These are phyloP conservation scores for Malassezia psittaci DNA, from an alignment of 1,284 basidiomycete genomes.

Conservation along the genomic window DNA sequence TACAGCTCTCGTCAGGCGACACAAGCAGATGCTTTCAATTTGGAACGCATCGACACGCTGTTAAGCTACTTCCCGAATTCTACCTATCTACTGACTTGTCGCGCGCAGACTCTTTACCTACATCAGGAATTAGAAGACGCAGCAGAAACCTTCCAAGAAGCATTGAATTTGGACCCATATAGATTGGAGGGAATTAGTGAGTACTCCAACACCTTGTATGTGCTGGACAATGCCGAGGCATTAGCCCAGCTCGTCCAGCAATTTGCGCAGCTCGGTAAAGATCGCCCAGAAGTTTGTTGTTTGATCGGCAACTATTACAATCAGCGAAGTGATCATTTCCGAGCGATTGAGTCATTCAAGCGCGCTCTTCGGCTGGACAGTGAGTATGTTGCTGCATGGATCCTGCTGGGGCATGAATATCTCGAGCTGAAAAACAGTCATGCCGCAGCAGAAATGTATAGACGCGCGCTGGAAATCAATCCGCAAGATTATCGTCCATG, in stretches of 20 bases:
- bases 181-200: conserved; percentile 91
- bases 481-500: conserved; percentile 83
- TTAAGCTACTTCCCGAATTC: conserved; percentile 71
- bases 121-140: conserved; percentile 22
- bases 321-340: conserved; percentile 79
- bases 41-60: conserved; percentile 50
- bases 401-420: conserved; percentile 97
- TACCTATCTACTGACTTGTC: conserved; percentile 62
- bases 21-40: conserved; percentile 22
- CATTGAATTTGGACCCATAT: conserved; percentile 62
- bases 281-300: conserved; percentile 64
- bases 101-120: conserved; percentile 29
- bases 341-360: conserved; percentile 88
- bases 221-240: conserved; percentile 77
- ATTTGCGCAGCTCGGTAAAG: conserved; percentile 32
- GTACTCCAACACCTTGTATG: conserved; percentile 93
- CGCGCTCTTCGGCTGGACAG: conserved; percentile 86
- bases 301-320: conserved; percentile 96
- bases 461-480: conserved; percentile 88
- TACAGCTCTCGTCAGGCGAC: conserved; percentile 78
- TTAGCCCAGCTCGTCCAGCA: conserved; percentile 77
- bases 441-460: conserved; percentile 94
- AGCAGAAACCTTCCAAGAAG: conserved; percentile 36
- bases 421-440: conserved; percentile 98
- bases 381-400: conserved; percentile 93